Evolutionary conservation across 345 rosid genomes (phyloP).

Genomic region (Arabidopsis thaliana): DNA sequence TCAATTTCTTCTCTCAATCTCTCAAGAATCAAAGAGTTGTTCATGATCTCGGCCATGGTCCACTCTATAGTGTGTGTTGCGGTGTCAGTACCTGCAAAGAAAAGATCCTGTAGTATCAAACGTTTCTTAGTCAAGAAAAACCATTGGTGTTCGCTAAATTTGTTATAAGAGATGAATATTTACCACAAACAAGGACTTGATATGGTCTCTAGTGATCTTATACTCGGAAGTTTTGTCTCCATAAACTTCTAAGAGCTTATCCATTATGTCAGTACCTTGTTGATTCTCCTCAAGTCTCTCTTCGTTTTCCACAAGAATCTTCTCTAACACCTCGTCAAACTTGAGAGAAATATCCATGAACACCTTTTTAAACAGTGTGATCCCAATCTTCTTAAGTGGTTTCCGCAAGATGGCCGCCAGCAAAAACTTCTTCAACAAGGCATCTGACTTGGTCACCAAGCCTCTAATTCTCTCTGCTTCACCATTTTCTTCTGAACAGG

Average conservation of each 20-base stretch:
- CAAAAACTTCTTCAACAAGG: constrained; percentile 27
- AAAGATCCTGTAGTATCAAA: neutral
- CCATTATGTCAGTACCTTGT: neutral
- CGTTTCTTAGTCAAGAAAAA: neutral
- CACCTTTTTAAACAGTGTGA: neutral
- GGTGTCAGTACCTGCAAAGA: neutral
- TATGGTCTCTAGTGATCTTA: constrained; percentile 1
- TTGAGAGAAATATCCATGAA: neutral
- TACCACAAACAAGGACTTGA: constrained; percentile 34
- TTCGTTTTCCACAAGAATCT: neutral
- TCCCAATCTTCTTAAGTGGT: neutral
- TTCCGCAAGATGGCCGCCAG: neutral
- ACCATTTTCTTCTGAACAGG: constrained; percentile 23
- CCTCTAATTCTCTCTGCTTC: constrained; percentile 34
- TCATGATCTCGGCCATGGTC: neutral
- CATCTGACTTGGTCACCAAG: constrained; percentile 27
- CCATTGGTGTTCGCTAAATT: neutral
- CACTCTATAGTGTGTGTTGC: neutral
- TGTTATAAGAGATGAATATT: neutral
- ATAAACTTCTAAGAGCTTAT: neutral
- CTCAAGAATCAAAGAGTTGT: neutral
- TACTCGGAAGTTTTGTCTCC: neutral
- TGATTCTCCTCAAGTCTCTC: neutral
- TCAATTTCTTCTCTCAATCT: constrained; percentile 8
- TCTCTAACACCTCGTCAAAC: constrained; percentile 36